phyloP scores from a whole-genome alignment of 1,139 yeast species.

The Yamadazyma kanchanaburiensis region DNA sequence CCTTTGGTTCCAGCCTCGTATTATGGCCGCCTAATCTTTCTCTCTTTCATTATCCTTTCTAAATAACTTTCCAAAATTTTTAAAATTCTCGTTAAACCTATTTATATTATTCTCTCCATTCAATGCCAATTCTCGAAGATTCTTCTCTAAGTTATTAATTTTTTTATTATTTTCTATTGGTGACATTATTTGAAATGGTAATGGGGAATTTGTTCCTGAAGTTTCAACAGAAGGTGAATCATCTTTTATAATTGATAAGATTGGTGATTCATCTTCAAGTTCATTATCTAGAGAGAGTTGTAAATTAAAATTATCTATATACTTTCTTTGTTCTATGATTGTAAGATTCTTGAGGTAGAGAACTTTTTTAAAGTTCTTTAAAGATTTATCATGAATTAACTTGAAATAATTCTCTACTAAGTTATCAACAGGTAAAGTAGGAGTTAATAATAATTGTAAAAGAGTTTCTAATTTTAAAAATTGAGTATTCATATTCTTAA shows the following conservation, averaged over 20 bases:
- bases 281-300: conserved; percentile 54
- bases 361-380: conserved; percentile 61
- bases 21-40: too few species aligned
- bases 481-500: conserved; percentile 47
- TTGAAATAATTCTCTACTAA: conserved; percentile 66
- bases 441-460: conserved; percentile 63
- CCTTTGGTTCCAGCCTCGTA: too few species aligned
- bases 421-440: conserved; percentile 58
- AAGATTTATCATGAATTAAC: conserved; percentile 63
- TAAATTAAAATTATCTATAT: conserved; percentile 57
- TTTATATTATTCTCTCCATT: conserved; percentile 55
- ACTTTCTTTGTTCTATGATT: conserved; percentile 52
- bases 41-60: conserved; percentile 43
- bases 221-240: conserved; percentile 6
- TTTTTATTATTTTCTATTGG: conserved; percentile 24
- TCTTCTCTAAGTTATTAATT: conserved; percentile 53
- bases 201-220: conserved; percentile 10
- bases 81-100: conserved; percentile 58
- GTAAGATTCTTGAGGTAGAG: conserved; percentile 49
- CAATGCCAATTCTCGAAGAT: conserved; percentile 50
- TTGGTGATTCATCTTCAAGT: conserved; percentile 16
- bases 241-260: conserved; percentile 11
- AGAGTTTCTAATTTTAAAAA: conserved; percentile 57
- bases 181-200: conserved; percentile 7
- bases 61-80: conserved; percentile 57